These are phyloP conservation scores for Ustilago trichophora DNA, from an alignment of 1,284 basidiomycete genomes.

Conservation along the genomic window DNA sequence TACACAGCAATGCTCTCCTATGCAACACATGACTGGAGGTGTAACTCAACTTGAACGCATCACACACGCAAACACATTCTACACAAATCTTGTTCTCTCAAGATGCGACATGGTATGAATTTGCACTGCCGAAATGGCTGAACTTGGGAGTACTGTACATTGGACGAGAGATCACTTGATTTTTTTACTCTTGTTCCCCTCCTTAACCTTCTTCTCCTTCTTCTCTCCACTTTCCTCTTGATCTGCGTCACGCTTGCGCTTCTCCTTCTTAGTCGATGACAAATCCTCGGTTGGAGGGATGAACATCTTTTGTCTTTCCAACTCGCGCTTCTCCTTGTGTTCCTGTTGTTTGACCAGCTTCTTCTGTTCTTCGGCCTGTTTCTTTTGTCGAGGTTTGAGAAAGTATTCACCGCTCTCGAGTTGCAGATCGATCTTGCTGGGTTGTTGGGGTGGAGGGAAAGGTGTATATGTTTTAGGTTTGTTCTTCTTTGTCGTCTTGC, in stretches of 20 bases:
- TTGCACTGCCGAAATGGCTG: no score
- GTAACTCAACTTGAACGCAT: no score
- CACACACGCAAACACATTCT: neutral
- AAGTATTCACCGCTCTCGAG: constrained; percentile 82
- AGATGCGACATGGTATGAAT: no score
- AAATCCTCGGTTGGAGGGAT: constrained; percentile 50
- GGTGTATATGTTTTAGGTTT: constrained; percentile 98
- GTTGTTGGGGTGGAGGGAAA: constrained; percentile 93
- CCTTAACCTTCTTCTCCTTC: constrained; percentile 9
- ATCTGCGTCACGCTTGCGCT: neutral
- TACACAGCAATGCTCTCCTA: neutral
- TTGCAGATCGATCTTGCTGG: constrained; percentile 93
- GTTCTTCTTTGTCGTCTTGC: constrained; percentile 66
- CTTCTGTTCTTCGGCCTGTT: constrained; percentile 68
- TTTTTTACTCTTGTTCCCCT: constrained; percentile 34
- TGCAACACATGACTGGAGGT: no score
- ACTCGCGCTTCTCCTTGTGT: constrained; percentile 45
- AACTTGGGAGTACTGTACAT: no score
- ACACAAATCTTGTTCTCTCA: no score
- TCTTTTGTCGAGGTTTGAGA: constrained; percentile 75
- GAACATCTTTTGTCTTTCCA: constrained; percentile 51
- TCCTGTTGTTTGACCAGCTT: constrained; percentile 51
- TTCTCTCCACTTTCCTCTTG: neutral
- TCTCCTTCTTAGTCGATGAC: constrained; percentile 14
- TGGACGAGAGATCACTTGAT: no score